Evolutionary conservation across 768 basidiomycete genomes (phyloP).

Genomic region (Tricholoma sp.): DNA sequence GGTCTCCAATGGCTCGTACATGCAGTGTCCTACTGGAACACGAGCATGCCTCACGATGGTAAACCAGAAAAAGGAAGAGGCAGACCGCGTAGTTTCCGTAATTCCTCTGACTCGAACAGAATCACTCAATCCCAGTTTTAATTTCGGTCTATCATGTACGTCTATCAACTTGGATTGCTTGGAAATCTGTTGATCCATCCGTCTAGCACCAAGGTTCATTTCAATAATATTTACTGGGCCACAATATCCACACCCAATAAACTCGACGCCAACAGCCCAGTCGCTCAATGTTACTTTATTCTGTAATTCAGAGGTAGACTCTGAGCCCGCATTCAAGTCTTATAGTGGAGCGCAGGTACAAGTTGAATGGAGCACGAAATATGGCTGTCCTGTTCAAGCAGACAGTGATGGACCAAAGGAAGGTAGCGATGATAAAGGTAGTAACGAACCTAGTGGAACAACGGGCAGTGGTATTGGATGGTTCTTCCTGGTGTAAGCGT

Average conservation of each 20-base stretch:
- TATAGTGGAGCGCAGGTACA: conserved; percentile 53
- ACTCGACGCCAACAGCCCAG: conserved; percentile 44
- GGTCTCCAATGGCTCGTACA: background rate
- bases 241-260: conserved; percentile 50
- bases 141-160: conserved; percentile 34
- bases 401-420: conserved; percentile 39
- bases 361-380: conserved; percentile 58
- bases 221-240: conserved; percentile 53
- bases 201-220: conserved; percentile 49
- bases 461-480: conserved; percentile 79
- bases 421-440: conserved; percentile 16
- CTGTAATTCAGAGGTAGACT: conserved; percentile 41
- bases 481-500: conserved; percentile 78
- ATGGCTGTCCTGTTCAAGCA: conserved; percentile 47
- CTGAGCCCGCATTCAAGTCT: conserved; percentile 47
- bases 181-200: conserved; percentile 9
- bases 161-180: conserved; percentile 6
- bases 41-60: conserved; percentile 68
- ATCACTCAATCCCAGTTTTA: conserved; percentile 26
- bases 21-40: conserved; percentile 63
- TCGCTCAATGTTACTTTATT: conserved; percentile 55
- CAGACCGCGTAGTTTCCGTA: conserved; percentile 65
- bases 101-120: conserved; percentile 59
- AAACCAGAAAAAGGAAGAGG: conserved; percentile 49
- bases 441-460: conserved; percentile 24